phyloP scores from a whole-genome alignment of 2,329 filamentous ascomycete genomes.

The Fragosphaeria purpurea region DNA sequence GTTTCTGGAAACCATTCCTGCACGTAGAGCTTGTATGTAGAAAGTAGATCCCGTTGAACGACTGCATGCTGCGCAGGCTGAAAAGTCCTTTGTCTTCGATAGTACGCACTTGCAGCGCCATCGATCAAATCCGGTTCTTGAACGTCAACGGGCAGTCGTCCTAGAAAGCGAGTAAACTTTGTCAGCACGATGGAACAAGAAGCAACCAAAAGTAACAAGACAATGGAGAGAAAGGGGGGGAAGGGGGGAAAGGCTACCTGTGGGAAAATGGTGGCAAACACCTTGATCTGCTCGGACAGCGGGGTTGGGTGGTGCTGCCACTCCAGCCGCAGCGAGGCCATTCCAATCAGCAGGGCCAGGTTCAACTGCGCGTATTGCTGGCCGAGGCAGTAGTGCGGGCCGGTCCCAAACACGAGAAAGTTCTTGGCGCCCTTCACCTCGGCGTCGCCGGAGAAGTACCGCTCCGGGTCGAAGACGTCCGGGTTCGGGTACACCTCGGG shows the following conservation, averaged over 20 bases:
- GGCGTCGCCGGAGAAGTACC: conserved; percentile 83
- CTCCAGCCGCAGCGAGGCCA: conserved; percentile 75
- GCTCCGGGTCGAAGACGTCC: conserved; percentile 79
- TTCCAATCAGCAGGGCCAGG: conserved; percentile 80
- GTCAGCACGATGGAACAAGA: conserved; percentile 5
- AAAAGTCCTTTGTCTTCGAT: neutral
- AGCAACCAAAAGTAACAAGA: neutral
- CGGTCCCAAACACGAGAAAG: conserved; percentile 90
- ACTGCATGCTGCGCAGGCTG: too few relatives aligned
- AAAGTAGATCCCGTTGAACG: too few relatives aligned
- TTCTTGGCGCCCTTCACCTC: conserved; percentile 84
- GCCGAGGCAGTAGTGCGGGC: conserved; percentile 92
- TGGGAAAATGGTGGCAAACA: conserved; percentile 97
- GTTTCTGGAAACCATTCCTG: too few relatives aligned
- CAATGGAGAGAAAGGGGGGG: neutral
- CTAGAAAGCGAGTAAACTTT: conserved; percentile 29
- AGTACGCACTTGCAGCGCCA: neutral
- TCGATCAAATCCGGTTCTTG: conserved; percentile 40
- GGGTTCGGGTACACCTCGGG: conserved; percentile 86
- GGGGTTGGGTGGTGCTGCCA: conserved; percentile 85
- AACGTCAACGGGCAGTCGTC: conserved; percentile 79
- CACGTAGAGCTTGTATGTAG: too few relatives aligned
- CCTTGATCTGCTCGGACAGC: conserved; percentile 85
- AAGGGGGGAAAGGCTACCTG: conserved; percentile 50
- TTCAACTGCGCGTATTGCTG: conserved; percentile 87